A percentile compares a stretch with the other conserved stretches of the same genome.
phyloP scores from a whole-genome alignment of 1,284 basidiomycete genomes.

The Meira nashicola region DNA sequence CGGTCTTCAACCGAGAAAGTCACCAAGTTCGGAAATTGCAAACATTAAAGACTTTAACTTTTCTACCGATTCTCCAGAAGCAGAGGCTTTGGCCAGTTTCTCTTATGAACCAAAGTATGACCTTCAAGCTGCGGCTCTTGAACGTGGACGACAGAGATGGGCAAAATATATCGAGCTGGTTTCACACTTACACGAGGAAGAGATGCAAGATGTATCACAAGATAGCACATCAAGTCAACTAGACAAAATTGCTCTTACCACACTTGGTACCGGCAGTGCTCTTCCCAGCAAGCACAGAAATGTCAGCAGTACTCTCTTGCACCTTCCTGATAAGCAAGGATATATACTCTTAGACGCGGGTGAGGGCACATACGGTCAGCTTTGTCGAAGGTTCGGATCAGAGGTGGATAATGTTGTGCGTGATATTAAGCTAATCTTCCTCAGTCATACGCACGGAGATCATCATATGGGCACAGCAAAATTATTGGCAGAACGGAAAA shows the following conservation, averaged over 20 bases:
- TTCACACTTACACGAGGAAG: slow-evolving; percentile 9
- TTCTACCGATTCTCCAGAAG: neutral
- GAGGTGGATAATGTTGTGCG: slow-evolving; percentile 55
- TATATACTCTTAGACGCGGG: slow-evolving; percentile 77
- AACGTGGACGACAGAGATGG: slow-evolving; percentile 19
- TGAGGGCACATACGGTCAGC: slow-evolving; percentile 86
- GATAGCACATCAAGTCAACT: neutral
- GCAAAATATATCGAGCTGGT: slow-evolving; percentile 29
- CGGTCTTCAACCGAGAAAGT: slow-evolving; percentile 48
- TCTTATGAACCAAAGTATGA: neutral
- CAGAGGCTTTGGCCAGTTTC: slow-evolving; percentile 4
- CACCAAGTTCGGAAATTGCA: neutral
- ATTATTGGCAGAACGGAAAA: slow-evolving; percentile 67
- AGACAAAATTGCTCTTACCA: slow-evolving; percentile 62
- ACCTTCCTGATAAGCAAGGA: slow-evolving; percentile 30
- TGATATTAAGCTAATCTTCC: slow-evolving; percentile 73
- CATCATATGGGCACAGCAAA: slow-evolving; percentile 80
- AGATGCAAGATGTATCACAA: neutral
- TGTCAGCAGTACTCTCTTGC: slow-evolving; percentile 45
- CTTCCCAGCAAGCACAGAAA: slow-evolving; percentile 61
- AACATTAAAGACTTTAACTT: neutral
- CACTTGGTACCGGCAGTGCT: slow-evolving; percentile 84
- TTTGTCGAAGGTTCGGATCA: slow-evolving; percentile 69
- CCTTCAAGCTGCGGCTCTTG: slow-evolving; percentile 23
- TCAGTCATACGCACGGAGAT: slow-evolving; percentile 88